Evolutionary conservation across 2,329 filamentous ascomycete genomes (phyloP), one percentile per base, ranked within the genome.

Genomic region (Drechmeria coniospora): DNA sequence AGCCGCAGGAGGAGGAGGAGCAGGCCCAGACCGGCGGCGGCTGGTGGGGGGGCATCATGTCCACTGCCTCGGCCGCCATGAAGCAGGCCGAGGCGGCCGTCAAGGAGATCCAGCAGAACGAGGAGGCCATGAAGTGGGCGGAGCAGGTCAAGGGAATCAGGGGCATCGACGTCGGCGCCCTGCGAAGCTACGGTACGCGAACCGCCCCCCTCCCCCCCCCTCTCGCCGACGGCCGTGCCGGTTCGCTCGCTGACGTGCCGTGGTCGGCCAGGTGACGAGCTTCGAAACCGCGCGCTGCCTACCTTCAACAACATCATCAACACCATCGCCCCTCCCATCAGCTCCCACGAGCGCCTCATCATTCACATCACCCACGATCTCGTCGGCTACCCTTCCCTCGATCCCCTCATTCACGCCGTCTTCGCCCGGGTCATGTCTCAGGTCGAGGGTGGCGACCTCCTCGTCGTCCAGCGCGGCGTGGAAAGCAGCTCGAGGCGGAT

Each of bases 371-470:
- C 87, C 7, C 90, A 98, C 60, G 90, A 95, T 52, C 71, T 98
- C 23, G 75, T 84, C 40, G 83, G 83, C 41, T 98, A 98, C 51
- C 90, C 90, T 3, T 87, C 83, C 12, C 73, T 98, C 41, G 87
- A 95, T 49, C 84, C 87, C 12, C 68, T 94, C 30, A 82, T 95
- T 43, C 83, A 95, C 56, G 69, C 70, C 32, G 84, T 90, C 37
- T 98, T 98, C 59, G 79, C 79, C 30, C 77, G 84, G 29, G 86
- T 98, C 45, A 98, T 98, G 90, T 72, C 84, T n/a, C 90, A 98
- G 57, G 90, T 98, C 25, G 90, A 98, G 56, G 90, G 90, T 38
- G 90, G 90, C 30, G 90, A 95, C 45, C 65, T 98, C 12, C 67
- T 95, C 29, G 90, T 98, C 30, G 74, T 95, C 34, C 90, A 98